phyloP scores from a whole-genome alignment of 2,329 filamentous ascomycete genomes.

The Apiospora malaysiana region DNA sequence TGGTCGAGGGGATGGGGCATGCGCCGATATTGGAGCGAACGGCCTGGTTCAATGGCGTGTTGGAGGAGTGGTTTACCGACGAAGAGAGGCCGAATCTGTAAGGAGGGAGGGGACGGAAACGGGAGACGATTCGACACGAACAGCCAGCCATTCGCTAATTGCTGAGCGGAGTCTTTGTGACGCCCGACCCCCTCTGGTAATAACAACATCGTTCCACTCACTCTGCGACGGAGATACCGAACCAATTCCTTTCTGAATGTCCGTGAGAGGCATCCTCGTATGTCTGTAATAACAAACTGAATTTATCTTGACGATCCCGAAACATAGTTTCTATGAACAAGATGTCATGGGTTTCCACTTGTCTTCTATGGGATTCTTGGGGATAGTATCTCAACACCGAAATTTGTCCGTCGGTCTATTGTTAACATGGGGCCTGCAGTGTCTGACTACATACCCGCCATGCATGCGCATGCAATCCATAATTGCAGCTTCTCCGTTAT shows the following conservation, averaged over 20 bases:
- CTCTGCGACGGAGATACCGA: slow-evolving; percentile 3
- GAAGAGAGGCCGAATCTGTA: slow-evolving; percentile 52
- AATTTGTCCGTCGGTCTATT: slow-evolving; percentile 4
- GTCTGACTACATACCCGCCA: not conserved
- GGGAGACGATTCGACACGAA: slow-evolving; percentile 22
- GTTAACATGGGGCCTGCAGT: not conserved
- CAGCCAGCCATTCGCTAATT: slow-evolving; percentile 1
- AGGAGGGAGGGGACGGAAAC: too few relatives aligned
- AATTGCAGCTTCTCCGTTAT: not conserved
- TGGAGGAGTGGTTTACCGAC: slow-evolving; percentile 63
- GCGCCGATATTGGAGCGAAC: slow-evolving; percentile 75
- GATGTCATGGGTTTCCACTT: not conserved
- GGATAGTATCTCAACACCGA: not conserved
- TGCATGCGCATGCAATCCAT: not conserved
- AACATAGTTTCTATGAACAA: not conserved
- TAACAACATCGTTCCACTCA: not conserved
- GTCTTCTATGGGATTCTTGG: not conserved
- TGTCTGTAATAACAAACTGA: not conserved
- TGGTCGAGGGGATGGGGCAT: slow-evolving; percentile 68
- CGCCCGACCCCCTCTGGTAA: not conserved
- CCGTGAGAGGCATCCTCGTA: not conserved
- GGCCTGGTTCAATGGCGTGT: slow-evolving; percentile 68
- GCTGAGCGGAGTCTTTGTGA: slow-evolving; percentile 6
- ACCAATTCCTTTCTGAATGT: not conserved
- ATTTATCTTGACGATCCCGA: not conserved